phyloP scores from a whole-genome alignment of 352 stramenopile genomes.

The Pythium guiyangense region DNA sequence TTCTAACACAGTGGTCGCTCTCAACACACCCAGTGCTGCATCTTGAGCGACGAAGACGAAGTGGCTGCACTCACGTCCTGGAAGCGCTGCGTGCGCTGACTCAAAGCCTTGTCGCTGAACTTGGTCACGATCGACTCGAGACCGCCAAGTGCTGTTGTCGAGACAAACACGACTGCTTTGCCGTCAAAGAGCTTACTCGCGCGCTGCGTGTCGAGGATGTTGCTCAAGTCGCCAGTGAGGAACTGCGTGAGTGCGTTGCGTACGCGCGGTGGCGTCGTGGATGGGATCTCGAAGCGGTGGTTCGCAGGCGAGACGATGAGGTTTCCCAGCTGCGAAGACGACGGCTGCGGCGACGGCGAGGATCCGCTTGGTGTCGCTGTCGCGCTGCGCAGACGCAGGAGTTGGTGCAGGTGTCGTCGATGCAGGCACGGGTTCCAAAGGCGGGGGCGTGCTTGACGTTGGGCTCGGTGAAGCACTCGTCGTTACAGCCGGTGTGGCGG shows the following conservation, averaged over 20 bases:
- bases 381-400: too few relatives aligned
- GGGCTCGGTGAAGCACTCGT: too few relatives aligned
- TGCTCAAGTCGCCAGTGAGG: too few relatives aligned
- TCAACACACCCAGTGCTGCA: neutral
- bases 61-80: neutral
- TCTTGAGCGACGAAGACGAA: neutral
- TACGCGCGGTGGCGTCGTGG: neutral
- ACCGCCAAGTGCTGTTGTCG: neutral
- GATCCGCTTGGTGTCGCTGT: too few relatives aligned
- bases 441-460: too few relatives aligned
- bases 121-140: neutral
- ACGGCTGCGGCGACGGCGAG: too few relatives aligned
- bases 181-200: neutral
- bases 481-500: too few relatives aligned
- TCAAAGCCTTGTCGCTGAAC: neutral
- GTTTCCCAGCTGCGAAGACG: neutral
- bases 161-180: slow-evolving; percentile 1
- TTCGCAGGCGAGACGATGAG: neutral
- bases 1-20: too few relatives aligned
- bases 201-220: neutral
- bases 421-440: too few relatives aligned
- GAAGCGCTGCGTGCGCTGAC: neutral
- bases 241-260: too few relatives aligned
- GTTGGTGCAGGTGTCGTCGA: too few relatives aligned
- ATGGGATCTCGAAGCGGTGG: neutral